These are phyloP conservation scores for Mucor mucedo DNA, from an alignment of 371 early-diverging fungal species.

Conservation along the genomic window DNA sequence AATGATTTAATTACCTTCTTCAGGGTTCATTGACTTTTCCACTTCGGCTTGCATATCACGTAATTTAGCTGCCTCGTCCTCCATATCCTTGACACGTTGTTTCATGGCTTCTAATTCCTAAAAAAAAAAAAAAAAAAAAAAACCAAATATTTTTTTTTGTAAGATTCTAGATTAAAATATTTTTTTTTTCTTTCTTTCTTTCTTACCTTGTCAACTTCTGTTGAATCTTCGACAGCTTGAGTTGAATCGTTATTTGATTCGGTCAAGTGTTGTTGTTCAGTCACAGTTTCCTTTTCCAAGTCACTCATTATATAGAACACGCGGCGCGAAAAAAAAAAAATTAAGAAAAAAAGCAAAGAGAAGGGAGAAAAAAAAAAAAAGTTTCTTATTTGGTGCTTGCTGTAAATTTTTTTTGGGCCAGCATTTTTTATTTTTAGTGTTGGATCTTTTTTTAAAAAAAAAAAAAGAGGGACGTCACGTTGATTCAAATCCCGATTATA, in stretches of 20 bases:
- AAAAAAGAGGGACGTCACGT: no score
- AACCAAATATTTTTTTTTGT: neutral
- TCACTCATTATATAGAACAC: slow-evolving; percentile 16
- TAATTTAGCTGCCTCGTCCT: slow-evolving; percentile 94
- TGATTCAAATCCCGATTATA: no score
- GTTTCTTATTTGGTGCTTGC: neutral
- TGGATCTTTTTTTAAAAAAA: no score
- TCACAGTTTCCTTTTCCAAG: slow-evolving; percentile 14
- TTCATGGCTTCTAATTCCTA: slow-evolving; percentile 86
- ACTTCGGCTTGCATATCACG: slow-evolving; percentile 90
- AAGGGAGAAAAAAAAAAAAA: neutral
- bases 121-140: neutral
- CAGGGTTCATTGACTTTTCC: slow-evolving; percentile 77
- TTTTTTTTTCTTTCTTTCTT: neutral
- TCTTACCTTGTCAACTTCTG: slow-evolving; percentile 46
- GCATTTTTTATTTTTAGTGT: no score
- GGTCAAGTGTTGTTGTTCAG: slow-evolving; percentile 4
- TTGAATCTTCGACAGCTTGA: slow-evolving; percentile 16
- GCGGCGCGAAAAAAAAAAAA: neutral
- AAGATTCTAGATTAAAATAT: neutral
- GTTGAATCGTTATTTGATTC: slow-evolving; percentile 4
- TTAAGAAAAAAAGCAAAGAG: neutral
- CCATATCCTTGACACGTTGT: slow-evolving; percentile 89
- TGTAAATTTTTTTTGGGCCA: no score
- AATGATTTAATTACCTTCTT: slow-evolving; percentile 51